Percentiles rank a stretch among this genome's conserved stretches.
These are phyloP conservation scores for Fusarium begoniae DNA, from an alignment of 2,329 filamentous ascomycete genomes.

Conservation along the genomic window DNA sequence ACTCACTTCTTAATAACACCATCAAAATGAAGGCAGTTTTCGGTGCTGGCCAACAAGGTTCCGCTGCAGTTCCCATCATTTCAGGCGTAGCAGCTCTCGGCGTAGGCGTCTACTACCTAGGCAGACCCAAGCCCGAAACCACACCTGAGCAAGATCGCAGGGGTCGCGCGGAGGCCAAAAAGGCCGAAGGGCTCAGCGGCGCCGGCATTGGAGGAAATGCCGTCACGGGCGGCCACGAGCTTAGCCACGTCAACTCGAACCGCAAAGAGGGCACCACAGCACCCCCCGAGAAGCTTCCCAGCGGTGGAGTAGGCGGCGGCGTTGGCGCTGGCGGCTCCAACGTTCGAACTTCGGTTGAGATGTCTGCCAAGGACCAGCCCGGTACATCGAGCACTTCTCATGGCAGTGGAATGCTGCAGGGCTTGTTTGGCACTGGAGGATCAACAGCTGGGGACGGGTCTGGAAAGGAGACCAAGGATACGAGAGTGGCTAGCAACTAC, in stretches of 20 bases:
- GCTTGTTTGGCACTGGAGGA: constrained; percentile 41
- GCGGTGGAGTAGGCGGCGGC: constrained; percentile 47
- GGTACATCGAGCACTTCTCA: constrained; percentile 14
- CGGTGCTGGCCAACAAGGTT: constrained; percentile 31
- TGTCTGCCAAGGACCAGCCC: constrained; percentile 24
- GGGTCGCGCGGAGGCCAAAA: constrained; percentile 43
- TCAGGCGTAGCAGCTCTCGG: constrained; percentile 38
- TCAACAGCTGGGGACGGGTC: constrained; percentile 8
- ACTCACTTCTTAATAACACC: not conserved
- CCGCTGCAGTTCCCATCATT: constrained; percentile 23
- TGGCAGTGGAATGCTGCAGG: constrained; percentile 22
- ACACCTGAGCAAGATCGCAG: constrained; percentile 26
- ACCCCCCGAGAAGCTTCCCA: constrained; percentile 45
- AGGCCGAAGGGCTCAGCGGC: constrained; percentile 44
- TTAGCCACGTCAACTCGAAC: constrained; percentile 33
- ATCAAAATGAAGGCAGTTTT: constrained; percentile 28
- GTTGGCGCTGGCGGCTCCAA: constrained; percentile 43
- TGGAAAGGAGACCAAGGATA: constrained; percentile 28
- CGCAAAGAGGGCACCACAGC: constrained; percentile 37
- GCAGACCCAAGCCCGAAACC: constrained; percentile 14
- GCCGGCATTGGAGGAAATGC: constrained; percentile 46
- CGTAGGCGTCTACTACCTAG: constrained; percentile 37
- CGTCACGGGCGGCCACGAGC: constrained; percentile 45
- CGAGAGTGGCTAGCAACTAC: constrained; percentile 28
- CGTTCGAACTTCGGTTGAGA: constrained; percentile 42